phyloP scores from a whole-genome alignment of 1,284 basidiomycete genomes.

The Ganoderma boninense region DNA sequence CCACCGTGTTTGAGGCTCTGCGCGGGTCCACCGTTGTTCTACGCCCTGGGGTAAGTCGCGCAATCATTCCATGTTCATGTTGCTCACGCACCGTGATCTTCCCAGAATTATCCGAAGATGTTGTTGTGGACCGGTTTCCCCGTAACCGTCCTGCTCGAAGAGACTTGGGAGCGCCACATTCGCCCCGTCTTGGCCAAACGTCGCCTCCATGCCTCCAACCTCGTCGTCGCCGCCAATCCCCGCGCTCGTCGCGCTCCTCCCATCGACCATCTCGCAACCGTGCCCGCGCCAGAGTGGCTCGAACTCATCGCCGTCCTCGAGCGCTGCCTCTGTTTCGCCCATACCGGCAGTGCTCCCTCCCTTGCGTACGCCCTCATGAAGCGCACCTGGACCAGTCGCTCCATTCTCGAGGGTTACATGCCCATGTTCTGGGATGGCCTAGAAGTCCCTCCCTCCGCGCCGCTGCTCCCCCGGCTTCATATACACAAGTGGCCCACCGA shows the following conservation, averaged over 20 bases:
- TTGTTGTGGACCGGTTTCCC: background rate
- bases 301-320: background rate
- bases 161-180: background rate
- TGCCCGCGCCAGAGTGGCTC: background rate
- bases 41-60: background rate
- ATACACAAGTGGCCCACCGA: background rate
- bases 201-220: no score
- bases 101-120: background rate
- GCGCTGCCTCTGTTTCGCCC: background rate
- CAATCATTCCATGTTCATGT: background rate
- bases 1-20: background rate
- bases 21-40: background rate
- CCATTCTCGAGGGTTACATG: background rate
- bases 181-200: background rate
- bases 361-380: background rate
- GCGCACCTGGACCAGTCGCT: background rate
- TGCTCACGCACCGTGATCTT: background rate
- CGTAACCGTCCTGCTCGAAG: background rate
- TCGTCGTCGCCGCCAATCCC: background rate
- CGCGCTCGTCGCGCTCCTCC: background rate
- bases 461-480: background rate
- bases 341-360: background rate
- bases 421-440: no score
- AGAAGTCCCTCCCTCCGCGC: background rate
- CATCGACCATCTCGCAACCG: background rate